Base-by-base conservation (phyloP, 139 green algal species). In the Astrephomene gubernaculifera region DNA sequence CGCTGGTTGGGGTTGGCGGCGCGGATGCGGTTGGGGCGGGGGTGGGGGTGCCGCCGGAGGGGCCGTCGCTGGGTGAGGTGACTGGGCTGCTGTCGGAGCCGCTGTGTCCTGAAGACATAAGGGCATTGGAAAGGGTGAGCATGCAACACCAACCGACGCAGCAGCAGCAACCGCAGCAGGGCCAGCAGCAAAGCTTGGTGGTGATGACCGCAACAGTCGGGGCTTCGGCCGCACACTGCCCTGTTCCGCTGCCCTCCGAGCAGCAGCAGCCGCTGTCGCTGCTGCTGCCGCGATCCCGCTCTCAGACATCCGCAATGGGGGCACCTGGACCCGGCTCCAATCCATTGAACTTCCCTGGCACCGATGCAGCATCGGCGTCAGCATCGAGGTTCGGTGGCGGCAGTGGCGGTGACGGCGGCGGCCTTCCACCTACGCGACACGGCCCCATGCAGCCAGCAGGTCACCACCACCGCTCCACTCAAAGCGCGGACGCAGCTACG, bases 401-500 rank as follows among this genome's bases (percentile, higher is more conserved):
- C 72, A n/a, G 25, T 29, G 45, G 39, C 24, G 39, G 41, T n/a
- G 69, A 4, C 43, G 69, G 19, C 5, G 5, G 35, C 36, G 21
- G 69, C 39, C 41, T 41, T 38, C n/a, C n/a, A n/a, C n/a, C n/a
- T n/a, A n/a, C n/a, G n/a, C n/a, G n/a, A n/a, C n/a, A n/a, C n/a
- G n/a, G n/a, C n/a, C n/a, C n/a, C n/a, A n/a, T n/a, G 57, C 61
- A 29, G 61, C 61, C 27, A 22, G 61, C 29, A 35, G 61, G 3
- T 29, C 27, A 19, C 29, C 61, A 74, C 33, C 79, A 86, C 64
- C 79, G 79, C 2, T 33, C 64, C 45, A 86, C 79, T 25, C 79
- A 86, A 65, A 86, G 79, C 79, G 79, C 79, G 14, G 79, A 86
- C 49, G 64, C 65, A 1, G 44, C 65, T 1, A 70, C 25, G 8